phyloP scores from a whole-genome alignment of 1,284 basidiomycete species.

The Rhodofomes roseus region DNA sequence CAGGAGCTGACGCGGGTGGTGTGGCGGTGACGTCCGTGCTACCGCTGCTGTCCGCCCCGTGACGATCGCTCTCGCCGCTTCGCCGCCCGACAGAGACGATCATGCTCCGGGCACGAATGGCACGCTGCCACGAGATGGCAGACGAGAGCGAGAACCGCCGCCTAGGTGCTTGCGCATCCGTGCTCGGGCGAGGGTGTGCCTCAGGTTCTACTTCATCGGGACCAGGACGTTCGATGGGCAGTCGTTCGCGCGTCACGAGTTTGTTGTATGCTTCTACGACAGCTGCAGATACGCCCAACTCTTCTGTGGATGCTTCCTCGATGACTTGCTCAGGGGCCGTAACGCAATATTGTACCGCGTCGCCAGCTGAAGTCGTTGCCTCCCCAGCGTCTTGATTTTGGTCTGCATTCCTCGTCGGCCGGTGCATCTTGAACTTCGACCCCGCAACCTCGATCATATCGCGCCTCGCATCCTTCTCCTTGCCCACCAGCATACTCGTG shows the following conservation, averaged over 20 bases:
- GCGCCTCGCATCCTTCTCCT: background rate
- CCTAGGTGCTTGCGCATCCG: conserved; percentile 6
- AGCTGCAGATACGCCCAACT: background rate
- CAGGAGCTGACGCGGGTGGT: background rate
- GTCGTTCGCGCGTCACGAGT: background rate
- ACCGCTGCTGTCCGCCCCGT: background rate
- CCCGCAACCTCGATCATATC: background rate
- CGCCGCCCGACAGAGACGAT: conserved; percentile 14
- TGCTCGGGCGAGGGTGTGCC: background rate
- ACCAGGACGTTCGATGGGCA: background rate
- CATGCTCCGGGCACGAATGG: conserved; percentile 15
- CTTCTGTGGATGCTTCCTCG: background rate
- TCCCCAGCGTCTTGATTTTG: background rate
- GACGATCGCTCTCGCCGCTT: conserved; percentile 3
- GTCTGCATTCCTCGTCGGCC: background rate
- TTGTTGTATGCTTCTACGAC: background rate
- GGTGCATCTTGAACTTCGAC: background rate
- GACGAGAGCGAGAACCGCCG: conserved; percentile 29
- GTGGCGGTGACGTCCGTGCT: background rate
- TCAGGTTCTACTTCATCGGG: background rate
- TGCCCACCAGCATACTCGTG: conserved; percentile 2
- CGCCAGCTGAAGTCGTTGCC: background rate
- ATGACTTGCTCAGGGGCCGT: background rate
- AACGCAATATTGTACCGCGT: background rate
- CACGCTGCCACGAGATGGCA: conserved; percentile 23